Evolutionary conservation across 148 eudicot genomes (phyloP).

Genomic region (Polygonum maritimum): DNA sequence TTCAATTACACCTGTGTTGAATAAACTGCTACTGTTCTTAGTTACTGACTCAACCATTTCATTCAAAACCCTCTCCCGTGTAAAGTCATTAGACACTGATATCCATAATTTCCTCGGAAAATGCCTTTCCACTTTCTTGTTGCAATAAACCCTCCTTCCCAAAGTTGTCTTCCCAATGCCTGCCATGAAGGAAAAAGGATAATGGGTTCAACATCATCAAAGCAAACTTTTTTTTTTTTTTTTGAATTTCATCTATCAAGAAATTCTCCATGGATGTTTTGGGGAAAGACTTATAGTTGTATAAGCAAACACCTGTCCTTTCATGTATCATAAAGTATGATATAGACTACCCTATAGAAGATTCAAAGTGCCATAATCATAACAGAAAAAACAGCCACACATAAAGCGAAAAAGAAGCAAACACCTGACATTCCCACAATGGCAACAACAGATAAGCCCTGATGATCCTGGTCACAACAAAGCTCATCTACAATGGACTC

Average conservation of each 20-base stretch:
- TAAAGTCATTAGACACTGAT: not conserved
- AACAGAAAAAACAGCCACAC: not conserved
- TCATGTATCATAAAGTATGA: too few species aligned
- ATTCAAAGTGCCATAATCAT: not conserved
- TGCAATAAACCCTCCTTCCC: not conserved
- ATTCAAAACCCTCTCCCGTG: not conserved
- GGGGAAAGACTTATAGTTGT: too few species aligned
- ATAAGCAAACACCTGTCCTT: too few species aligned
- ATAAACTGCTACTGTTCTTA: not conserved
- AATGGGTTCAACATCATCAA: not conserved
- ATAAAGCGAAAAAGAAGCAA: not conserved
- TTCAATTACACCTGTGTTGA: not conserved
- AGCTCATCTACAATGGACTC: not conserved
- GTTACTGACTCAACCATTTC: not conserved
- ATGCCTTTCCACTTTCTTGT: not conserved
- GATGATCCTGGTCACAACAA: not conserved
- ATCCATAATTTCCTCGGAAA: not conserved
- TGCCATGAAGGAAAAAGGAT: not conserved
- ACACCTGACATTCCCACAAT: conserved; percentile 1
- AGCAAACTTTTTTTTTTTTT: not conserved
- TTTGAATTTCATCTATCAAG: not conserved
- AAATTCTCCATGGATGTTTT: not conserved
- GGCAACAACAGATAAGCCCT: not conserved
- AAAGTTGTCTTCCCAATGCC: not conserved
- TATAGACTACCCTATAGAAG: too few species aligned